Conservation (phyloP, 2,329 filamentous ascomycete species). For the Fusarium coffeatum region DNA sequence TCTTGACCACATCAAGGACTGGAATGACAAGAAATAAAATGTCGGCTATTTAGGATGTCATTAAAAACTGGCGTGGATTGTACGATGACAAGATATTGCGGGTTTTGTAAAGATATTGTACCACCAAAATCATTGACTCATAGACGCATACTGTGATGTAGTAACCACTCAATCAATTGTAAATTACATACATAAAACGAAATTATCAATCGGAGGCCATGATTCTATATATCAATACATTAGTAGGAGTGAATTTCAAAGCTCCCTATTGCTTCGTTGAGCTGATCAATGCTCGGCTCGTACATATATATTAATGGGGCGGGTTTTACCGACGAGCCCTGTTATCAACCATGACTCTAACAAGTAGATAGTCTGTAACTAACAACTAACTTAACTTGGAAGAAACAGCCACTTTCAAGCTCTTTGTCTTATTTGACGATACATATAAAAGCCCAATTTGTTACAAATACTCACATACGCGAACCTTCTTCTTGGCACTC, state of each 20-base stretch:
- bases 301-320: constrained; percentile 21
- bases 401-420: background rate
- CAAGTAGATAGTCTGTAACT: background rate
- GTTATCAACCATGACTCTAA: constrained; percentile 38
- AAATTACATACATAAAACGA: constrained; percentile 9
- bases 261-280: constrained; percentile 6
- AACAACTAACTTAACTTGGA: background rate
- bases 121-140: constrained; percentile 36
- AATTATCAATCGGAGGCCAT: background rate
- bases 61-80: constrained; percentile 23
- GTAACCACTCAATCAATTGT: constrained; percentile 48
- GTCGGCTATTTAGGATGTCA: background rate
- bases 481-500: background rate
- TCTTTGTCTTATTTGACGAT: background rate
- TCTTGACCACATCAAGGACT: constrained; percentile 81
- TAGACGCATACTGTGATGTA: constrained; percentile 41
- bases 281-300: constrained; percentile 32
- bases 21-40: constrained; percentile 45
- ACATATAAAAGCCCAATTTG: background rate
- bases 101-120: constrained; percentile 47
- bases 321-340: constrained; percentile 40
- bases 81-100: constrained; percentile 35
- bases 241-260: background rate
- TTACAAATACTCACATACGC: background rate
- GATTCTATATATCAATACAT: background rate